A percentile compares a stretch with the other conserved stretches of the same genome.
Conservation (phyloP, 2,329 filamentous ascomycete species). For the Tolypocladium endophyticum region DNA sequence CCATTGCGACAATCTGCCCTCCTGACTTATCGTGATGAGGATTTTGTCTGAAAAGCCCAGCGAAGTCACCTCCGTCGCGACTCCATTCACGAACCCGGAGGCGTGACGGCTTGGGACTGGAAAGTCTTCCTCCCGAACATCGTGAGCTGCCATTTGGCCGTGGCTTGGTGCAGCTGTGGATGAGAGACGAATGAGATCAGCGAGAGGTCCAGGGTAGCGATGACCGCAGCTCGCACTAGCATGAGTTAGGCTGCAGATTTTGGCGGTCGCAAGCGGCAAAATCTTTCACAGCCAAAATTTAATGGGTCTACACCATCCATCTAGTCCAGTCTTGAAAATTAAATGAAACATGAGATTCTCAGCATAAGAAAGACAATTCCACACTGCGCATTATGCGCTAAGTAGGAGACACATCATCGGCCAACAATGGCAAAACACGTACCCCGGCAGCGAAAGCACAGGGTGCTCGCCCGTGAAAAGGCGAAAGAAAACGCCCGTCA, state of each 20-base stretch:
- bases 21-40: conserved; percentile 78
- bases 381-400: not conserved
- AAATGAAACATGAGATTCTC: not conserved
- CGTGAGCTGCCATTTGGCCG: conserved; percentile 25
- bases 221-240: conserved; percentile 22
- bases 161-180: not conserved
- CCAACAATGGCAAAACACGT: conserved; percentile 45
- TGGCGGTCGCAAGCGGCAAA: conserved; percentile 26
- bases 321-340: not conserved
- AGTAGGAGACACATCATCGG: not conserved
- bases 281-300: conserved; percentile 24
- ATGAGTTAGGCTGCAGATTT: conserved; percentile 15
- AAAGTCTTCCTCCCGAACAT: conserved; percentile 46
- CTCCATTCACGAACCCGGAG: conserved; percentile 52
- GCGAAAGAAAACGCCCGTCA: conserved; percentile 30
- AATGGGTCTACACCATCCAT: conserved; percentile 7
- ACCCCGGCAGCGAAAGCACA: conserved; percentile 57
- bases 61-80: conserved; percentile 60
- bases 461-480: conserved; percentile 54
- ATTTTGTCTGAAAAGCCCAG: conserved; percentile 83
- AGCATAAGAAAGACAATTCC: not conserved
- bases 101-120: conserved; percentile 53
- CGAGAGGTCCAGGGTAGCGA: not conserved
- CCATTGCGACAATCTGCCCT: conserved; percentile 84
- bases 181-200: not conserved